Evolutionary conservation across 2,329 filamentous ascomycete species (phyloP).

Genomic region (Pseudogymnoascus sp.): DNA sequence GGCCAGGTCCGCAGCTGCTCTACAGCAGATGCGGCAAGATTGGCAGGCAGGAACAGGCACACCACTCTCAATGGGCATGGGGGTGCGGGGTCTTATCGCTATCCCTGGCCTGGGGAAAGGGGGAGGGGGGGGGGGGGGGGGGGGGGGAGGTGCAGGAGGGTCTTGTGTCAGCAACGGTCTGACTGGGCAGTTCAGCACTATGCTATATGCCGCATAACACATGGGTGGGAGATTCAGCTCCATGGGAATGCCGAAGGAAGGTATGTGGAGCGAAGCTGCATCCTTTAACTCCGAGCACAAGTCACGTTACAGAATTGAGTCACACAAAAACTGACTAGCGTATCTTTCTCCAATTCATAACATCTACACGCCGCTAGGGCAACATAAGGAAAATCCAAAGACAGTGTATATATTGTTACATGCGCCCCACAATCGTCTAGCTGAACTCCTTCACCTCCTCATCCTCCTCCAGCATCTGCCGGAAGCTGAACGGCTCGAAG

Average conservation of each 20-base stretch:
- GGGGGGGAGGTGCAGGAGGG: neutral
- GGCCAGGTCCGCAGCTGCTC: neutral
- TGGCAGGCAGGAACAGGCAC: neutral
- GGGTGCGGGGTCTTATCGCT: neutral
- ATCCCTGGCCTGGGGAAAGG: neutral
- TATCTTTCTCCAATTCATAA: constrained; percentile 7
- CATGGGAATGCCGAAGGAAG: neutral
- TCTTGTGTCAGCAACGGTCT: neutral
- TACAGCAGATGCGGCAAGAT: neutral
- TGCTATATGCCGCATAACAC: neutral
- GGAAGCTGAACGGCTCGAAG: constrained; percentile 85
- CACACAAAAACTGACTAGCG: constrained; percentile 2
- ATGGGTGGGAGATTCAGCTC: neutral
- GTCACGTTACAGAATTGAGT: constrained; percentile 6
- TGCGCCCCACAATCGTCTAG: constrained; percentile 13
- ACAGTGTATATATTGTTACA: constrained; percentile 7
- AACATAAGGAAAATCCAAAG: constrained; percentile 7
- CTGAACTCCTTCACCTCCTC: constrained; percentile 47
- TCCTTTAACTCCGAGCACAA: neutral
- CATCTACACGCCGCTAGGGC: constrained; percentile 6
- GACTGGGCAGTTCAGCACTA: neutral
- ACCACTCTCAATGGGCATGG: neutral
- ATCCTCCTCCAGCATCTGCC: constrained; percentile 75
- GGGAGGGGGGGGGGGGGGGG: too few relatives aligned
- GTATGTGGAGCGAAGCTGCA: neutral